phyloP scores from a whole-genome alignment of 2,329 filamentous ascomycete species.

The Metarhizium sp. region DNA sequence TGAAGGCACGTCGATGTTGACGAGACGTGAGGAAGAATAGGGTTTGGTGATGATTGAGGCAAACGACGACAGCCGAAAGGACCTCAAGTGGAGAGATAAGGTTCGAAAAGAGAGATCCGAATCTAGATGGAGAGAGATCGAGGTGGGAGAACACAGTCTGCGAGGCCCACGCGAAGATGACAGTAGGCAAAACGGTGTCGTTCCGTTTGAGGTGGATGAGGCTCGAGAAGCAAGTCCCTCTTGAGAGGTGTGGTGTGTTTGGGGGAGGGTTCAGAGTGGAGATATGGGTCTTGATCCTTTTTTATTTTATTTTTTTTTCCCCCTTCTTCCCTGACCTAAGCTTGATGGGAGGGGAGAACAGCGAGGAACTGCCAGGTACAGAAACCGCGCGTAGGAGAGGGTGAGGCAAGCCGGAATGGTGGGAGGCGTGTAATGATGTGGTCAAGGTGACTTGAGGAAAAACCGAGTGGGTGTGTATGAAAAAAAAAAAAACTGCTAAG shows the following conservation, averaged over 20 bases:
- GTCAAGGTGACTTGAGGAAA: constrained; percentile 4
- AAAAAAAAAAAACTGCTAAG: background rate
- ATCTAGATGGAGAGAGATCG: constrained; percentile 2
- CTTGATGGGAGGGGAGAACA: constrained; percentile 10
- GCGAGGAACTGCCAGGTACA: constrained; percentile 12
- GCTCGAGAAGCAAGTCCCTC: constrained; percentile 27
- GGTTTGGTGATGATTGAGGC: constrained; percentile 2
- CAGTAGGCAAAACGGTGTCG: constrained; percentile 14
- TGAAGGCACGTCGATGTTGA: background rate
- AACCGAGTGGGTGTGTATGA: constrained; percentile 3
- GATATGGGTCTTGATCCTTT: constrained; percentile 35
- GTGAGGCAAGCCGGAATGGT: constrained; percentile 17
- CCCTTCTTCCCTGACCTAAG: constrained; percentile 9
- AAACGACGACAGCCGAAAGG: constrained; percentile 3
- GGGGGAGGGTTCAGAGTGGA: constrained; percentile 37
- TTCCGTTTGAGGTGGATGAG: constrained; percentile 29
- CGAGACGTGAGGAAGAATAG: background rate
- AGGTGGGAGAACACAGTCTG: constrained; percentile 7
- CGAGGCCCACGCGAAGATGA: constrained; percentile 17
- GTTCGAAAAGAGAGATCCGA: constrained; percentile 6
- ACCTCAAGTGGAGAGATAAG: constrained; percentile 10
- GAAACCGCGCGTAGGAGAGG: constrained; percentile 7
- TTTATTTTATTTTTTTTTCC: constrained; percentile 24
- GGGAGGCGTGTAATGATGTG: constrained; percentile 12
- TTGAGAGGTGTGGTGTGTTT: constrained; percentile 30